Percentiles rank a stretch among this genome's conserved stretches.
phyloP scores from a whole-genome alignment of 345 rosid species.

The Salix arbutifolia region DNA sequence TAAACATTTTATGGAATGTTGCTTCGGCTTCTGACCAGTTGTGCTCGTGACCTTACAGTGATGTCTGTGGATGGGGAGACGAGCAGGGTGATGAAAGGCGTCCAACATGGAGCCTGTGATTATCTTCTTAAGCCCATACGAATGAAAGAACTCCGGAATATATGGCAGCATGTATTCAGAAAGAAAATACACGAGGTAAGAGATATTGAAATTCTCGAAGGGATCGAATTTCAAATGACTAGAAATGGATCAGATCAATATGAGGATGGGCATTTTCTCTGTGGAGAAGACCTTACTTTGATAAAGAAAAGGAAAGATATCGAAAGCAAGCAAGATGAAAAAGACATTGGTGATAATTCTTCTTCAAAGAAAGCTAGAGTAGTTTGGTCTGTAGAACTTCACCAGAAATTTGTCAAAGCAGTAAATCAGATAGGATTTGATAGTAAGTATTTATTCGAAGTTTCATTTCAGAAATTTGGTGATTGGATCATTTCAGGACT shows the following conservation, averaged over 20 bases:
- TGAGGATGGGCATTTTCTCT: slow-evolving; percentile 43
- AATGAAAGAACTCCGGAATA: slow-evolving; percentile 93
- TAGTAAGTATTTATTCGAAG: slow-evolving; percentile 51
- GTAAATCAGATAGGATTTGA: slow-evolving; percentile 91
- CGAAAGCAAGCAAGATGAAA: slow-evolving; percentile 59
- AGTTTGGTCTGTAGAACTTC: slow-evolving; percentile 88
- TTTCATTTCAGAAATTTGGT: slow-evolving; percentile 11
- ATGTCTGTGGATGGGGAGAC: slow-evolving; percentile 98
- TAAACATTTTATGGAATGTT: background rate
- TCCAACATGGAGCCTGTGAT: slow-evolving; percentile 95
- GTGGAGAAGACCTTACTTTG: slow-evolving; percentile 57
- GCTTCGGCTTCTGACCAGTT: slow-evolving; percentile 19
- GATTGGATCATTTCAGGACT: background rate
- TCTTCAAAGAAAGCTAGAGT: slow-evolving; percentile 87
- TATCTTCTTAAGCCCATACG: slow-evolving; percentile 93
- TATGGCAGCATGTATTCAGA: slow-evolving; percentile 94
- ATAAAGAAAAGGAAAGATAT: slow-evolving; percentile 61
- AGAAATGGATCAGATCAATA: slow-evolving; percentile 46
- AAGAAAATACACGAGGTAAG: slow-evolving; percentile 77
- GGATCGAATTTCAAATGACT: slow-evolving; percentile 48
- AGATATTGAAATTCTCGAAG: slow-evolving; percentile 60
- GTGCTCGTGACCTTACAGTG: slow-evolving; percentile 47
- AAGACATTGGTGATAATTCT: slow-evolving; percentile 43
- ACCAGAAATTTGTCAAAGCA: slow-evolving; percentile 93
- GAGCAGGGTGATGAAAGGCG: slow-evolving; percentile 88